Evolutionary conservation across 176 grass and related monocot genomes (phyloP), one percentile per base, ranked within the genome.

Genomic region (Otatea glauca): DNA sequence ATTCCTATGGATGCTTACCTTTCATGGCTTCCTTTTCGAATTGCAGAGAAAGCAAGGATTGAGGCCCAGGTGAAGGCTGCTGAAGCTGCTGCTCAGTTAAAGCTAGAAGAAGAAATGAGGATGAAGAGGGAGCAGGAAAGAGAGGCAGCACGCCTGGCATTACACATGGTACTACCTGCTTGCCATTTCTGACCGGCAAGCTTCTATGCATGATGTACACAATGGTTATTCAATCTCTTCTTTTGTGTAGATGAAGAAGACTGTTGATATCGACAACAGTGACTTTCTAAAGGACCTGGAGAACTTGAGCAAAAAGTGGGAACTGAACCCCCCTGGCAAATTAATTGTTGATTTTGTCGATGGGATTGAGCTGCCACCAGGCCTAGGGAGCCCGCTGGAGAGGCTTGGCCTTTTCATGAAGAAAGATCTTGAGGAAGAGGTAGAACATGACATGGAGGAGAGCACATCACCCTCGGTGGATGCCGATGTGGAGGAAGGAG

Each of bases 251-350:
- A 88, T 97, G 83, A 87, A 97, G 82, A 97, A 92, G 79, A 97
- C 95, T 1, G 87, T 94, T n/a, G 90, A 97, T 50, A 92, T 97
- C 69, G 95, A 97, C 65, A 97, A 97, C 23, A 93, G 82, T 24
- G 69, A 93, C 48, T 45, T 94, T 58, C 42, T 94, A 50, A 89
- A 92, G 70, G 94, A 94, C 72, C 41, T 94, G 34, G 86, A 89
- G 42, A 89, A 82, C 6, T 54, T 94, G n/a, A 85, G 84, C 81
- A 86, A 76, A 17, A 81, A 79, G 47, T 87, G 80, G 68, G 71
- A 88, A 39, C 44, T 78, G 9, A 86, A 73, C 62, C 86, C 49
- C 29, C 72, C 70, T 34, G 55, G 86, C 64, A 87, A 88, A 38
- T 15, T 86, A n/a, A 59, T 88, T 2, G 68, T 76, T 18, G 81